Percentiles rank a stretch among this genome's conserved stretches.
Conservation (phyloP, 2,329 filamentous ascomycete genomes). For the Fusarium transvaalense region DNA sequence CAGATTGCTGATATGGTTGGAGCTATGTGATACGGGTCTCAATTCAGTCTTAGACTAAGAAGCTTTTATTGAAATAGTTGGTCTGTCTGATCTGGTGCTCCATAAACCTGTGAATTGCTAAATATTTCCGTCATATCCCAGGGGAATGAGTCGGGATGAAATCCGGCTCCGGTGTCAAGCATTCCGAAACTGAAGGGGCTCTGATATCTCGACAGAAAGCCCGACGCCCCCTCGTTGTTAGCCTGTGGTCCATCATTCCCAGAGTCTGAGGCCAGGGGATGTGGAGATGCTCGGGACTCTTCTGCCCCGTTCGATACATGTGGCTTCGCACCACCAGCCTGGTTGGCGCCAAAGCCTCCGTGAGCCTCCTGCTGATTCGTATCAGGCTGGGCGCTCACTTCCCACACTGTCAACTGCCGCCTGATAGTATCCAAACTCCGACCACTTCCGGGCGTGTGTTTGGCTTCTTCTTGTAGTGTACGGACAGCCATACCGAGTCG, state of each 20-base stretch:
- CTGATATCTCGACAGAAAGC: not conserved
- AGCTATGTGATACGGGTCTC: too few species aligned
- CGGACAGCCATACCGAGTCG: not conserved
- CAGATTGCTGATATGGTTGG: too few species aligned
- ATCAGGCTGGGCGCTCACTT: not conserved
- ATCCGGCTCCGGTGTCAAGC: slow-evolving; percentile 1
- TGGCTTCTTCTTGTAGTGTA: not conserved
- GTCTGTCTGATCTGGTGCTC: not conserved
- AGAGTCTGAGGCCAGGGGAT: not conserved
- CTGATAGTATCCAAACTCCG: not conserved
- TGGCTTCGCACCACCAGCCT: too few species aligned
- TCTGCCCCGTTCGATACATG: too few species aligned
- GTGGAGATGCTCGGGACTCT: not conserved
- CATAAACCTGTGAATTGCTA: not conserved
- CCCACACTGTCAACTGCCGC: not conserved
- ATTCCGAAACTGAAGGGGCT: slow-evolving; percentile 2
- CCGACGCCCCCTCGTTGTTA: not conserved
- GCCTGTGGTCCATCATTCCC: not conserved
- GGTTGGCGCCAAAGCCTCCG: too few species aligned
- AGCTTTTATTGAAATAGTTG: not conserved
- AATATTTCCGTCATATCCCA: slow-evolving; percentile 1
- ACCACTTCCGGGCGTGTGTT: not conserved
- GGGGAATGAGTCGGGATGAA: slow-evolving; percentile 1
- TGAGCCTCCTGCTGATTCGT: too few species aligned
- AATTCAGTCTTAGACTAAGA: too few species aligned